These are phyloP conservation scores for Elongisporangium senticosum DNA, from an alignment of 352 stramenopile species.

Conservation along the genomic window DNA sequence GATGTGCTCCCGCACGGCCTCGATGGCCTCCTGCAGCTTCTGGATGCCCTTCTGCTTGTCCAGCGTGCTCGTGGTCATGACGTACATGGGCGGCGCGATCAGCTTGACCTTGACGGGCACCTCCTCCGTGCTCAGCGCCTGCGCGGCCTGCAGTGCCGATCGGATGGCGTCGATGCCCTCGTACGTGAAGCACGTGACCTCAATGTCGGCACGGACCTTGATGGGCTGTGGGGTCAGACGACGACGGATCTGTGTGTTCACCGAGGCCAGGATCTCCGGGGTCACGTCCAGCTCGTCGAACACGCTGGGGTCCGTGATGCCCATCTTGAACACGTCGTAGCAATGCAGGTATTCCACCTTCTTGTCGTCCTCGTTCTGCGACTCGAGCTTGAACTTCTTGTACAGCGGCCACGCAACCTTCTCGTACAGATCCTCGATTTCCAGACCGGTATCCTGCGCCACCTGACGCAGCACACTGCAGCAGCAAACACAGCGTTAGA, in stretches of 20 bases:
- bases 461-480: conserved; percentile 88
- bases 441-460: conserved; percentile 65
- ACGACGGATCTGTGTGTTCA: conserved; percentile 96
- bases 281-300: conserved; percentile 91
- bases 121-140: conserved; percentile 84
- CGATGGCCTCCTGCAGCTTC: conserved; percentile 95
- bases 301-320: conserved; percentile 88
- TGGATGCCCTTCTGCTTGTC: conserved; percentile 98
- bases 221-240: conserved; percentile 98
- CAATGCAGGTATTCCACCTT: conserved; percentile 94
- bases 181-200: conserved; percentile 99
- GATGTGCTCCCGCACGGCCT: conserved; percentile 93
- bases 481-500: conserved; percentile 18
- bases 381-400: conserved; percentile 93
- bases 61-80: conserved; percentile 98
- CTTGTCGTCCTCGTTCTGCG: conserved; percentile 72
- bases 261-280: conserved; percentile 75
- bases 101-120: conserved; percentile 98
- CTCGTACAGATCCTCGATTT: conserved; percentile 83
- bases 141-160: conserved; percentile 91
- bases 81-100: conserved; percentile 99
- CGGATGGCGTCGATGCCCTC: conserved; percentile 99
- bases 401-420: conserved; percentile 98
- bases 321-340: conserved; percentile 99
- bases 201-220: conserved; percentile 99